Percentiles rank a stretch among this genome's conserved stretches.
These are phyloP conservation scores for Citrus unshiu DNA, from an alignment of 345 rosid genomes.

Conservation along the genomic window DNA sequence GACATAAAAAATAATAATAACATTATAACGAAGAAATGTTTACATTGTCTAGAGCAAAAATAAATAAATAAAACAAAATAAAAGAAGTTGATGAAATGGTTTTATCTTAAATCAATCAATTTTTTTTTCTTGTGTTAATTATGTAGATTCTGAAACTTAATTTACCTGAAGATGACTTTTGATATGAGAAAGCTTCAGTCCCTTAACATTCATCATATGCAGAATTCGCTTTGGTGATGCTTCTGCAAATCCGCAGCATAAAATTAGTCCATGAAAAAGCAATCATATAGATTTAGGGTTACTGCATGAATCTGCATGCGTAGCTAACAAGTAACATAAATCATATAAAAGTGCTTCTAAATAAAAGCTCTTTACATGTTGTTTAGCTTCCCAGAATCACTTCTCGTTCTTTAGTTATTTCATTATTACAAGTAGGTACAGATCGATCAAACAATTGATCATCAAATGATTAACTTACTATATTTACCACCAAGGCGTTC, in stretches of 20 bases:
- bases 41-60: neutral
- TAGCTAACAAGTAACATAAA: neutral
- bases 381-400: neutral
- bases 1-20: too few species aligned
- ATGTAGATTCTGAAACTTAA: neutral
- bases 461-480: conserved; percentile 26
- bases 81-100: too few species aligned
- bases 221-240: conserved; percentile 50
- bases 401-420: neutral
- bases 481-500: conserved; percentile 43
- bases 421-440: neutral
- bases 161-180: conserved; percentile 58
- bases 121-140: too few species aligned
- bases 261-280: neutral
- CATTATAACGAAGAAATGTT: neutral
- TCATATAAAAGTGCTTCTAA: neutral
- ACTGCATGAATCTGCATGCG: neutral
- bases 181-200: conserved; percentile 43
- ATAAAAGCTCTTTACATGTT: too few species aligned
- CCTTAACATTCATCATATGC: conserved; percentile 39
- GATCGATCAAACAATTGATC: neutral
- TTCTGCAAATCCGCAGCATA: conserved; percentile 19
- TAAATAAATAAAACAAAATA: too few species aligned
- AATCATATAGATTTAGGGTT: neutral
- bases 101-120: too few species aligned